These are phyloP conservation scores for Astragalus membranaceus DNA, from an alignment of 306 rosid species.

Conservation along the genomic window DNA sequence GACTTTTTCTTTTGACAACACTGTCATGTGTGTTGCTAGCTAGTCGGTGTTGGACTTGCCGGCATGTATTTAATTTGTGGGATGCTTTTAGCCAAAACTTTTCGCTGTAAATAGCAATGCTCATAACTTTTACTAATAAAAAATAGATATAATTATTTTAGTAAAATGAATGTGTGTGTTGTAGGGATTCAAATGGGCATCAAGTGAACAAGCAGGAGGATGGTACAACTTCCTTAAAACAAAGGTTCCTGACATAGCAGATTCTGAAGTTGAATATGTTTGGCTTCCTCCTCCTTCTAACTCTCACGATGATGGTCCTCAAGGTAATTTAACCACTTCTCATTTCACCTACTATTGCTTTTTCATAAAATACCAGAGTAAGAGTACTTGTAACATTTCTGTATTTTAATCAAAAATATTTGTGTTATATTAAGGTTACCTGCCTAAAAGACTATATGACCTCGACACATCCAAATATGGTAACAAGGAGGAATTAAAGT, in stretches of 20 bases:
- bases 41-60: too few species aligned
- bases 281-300: constrained; percentile 86
- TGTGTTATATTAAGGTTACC: constrained; percentile 35
- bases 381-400: background rate
- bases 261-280: constrained; percentile 51
- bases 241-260: constrained; percentile 38
- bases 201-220: constrained; percentile 49
- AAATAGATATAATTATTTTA: background rate
- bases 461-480: constrained; percentile 64
- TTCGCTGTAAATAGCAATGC: too few species aligned
- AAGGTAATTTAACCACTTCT: constrained; percentile 23
- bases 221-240: constrained; percentile 53
- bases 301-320: constrained; percentile 29
- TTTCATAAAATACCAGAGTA: too few species aligned
- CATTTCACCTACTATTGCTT: too few species aligned
- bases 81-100: too few species aligned
- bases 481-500: constrained; percentile 43
- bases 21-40: too few species aligned
- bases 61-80: too few species aligned
- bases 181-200: constrained; percentile 74
- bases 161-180: background rate
- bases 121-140: too few species aligned
- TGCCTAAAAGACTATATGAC: constrained; percentile 72
- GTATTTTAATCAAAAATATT: too few species aligned
- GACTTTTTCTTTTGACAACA: too few species aligned